A percentile compares a stretch with the other conserved stretches of the same genome.
Conservation (phyloP, 75 land plant species). For the Pinus tabuliformis region DNA sequence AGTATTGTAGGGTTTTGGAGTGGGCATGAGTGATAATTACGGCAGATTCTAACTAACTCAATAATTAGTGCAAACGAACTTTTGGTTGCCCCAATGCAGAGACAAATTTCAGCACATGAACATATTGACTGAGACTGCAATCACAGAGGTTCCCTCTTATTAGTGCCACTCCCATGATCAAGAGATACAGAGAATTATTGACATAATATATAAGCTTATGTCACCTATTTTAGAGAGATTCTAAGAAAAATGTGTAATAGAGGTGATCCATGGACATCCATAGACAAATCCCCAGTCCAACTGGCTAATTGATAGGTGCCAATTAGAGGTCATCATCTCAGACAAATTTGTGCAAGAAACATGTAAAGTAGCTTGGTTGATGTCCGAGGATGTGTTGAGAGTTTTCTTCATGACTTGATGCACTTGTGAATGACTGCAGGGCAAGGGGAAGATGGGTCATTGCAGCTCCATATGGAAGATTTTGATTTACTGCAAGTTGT, state of each 20-base stretch:
- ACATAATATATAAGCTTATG: background rate
- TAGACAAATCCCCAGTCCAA: background rate
- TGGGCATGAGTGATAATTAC: too few species aligned
- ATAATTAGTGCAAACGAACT: background rate
- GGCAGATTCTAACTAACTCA: too few species aligned
- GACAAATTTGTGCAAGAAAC: background rate
- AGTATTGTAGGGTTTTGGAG: too few species aligned
- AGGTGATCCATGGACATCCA: background rate
- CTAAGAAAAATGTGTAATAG: background rate
- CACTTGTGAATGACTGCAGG: conserved; percentile 22
- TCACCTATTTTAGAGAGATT: background rate
- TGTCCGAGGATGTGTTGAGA: background rate
- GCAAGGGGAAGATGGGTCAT: conserved; percentile 31
- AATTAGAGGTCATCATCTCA: background rate
- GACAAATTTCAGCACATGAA: too few species aligned
- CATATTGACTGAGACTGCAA: too few species aligned
- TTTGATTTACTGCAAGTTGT: conserved; percentile 37
- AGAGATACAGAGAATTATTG: too few species aligned
- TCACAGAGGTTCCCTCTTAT: too few species aligned
- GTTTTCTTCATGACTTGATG: conserved; percentile 5
- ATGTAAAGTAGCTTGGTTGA: background rate
- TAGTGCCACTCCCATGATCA: too few species aligned
- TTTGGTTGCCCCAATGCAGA: too few species aligned
- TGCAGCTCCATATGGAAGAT: conserved; percentile 35
- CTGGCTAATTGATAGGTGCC: background rate